A percentile compares a stretch with the other conserved stretches of the same genome.
Evolutionary conservation across 2,329 filamentous ascomycete genomes (phyloP).

Genomic region (Botryotinia globosa): DNA sequence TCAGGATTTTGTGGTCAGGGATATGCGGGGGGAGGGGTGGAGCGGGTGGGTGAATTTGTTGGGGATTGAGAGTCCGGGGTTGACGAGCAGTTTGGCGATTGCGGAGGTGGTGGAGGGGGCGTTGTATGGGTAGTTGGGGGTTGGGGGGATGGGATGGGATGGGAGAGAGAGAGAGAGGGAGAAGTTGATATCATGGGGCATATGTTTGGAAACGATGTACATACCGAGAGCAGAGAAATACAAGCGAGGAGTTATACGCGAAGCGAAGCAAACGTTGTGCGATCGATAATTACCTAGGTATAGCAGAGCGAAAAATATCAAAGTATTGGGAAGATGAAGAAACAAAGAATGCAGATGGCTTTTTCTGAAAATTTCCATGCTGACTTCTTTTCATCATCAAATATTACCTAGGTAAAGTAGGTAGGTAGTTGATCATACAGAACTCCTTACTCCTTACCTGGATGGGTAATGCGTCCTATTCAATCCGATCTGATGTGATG

Average conservation of each 20-base stretch:
- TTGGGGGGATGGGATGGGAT: background rate
- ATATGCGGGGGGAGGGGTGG: slow-evolving; percentile 66
- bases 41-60: slow-evolving; percentile 84
- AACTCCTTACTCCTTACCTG: no score
- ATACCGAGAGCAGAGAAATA: no score
- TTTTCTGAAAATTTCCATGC: background rate
- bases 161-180: background rate
- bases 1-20: slow-evolving; percentile 75
- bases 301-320: background rate
- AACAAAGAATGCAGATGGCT: background rate
- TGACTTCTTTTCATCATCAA: background rate
- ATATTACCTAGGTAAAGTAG: background rate
- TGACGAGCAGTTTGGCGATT: slow-evolving; percentile 85
- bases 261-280: no score
- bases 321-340: background rate
- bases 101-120: slow-evolving; percentile 66
- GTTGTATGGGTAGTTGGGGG: slow-evolving; percentile 30
- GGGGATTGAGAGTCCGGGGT: slow-evolving; percentile 88
- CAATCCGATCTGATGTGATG: no score
- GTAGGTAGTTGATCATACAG: no score
- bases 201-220: background rate
- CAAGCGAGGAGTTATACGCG: no score
- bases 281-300: background rate
- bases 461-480: no score
- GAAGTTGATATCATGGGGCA: background rate